Evolutionary conservation across 768 basidiomycete species (phyloP).

Genomic region (Mycena vitilis): DNA sequence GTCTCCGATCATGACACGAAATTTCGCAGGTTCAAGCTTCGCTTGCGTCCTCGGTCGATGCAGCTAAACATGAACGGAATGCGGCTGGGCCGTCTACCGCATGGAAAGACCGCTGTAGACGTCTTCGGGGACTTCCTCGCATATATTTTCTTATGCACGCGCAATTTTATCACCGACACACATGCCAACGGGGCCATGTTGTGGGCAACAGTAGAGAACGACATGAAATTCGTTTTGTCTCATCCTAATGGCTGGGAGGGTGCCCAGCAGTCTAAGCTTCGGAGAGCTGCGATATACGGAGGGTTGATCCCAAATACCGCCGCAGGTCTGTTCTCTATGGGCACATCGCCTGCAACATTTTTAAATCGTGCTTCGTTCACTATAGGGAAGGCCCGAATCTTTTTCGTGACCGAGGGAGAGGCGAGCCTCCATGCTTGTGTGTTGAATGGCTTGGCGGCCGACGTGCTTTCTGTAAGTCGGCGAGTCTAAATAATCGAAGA

Average conservation of each 20-base stretch:
- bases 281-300: constrained; percentile 77
- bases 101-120: constrained; percentile 74
- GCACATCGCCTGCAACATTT: too few relatives aligned
- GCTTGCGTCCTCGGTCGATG: constrained; percentile 82
- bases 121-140: constrained; percentile 85
- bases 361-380: too few relatives aligned
- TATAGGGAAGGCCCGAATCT: constrained; percentile 71
- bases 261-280: constrained; percentile 67
- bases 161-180: constrained; percentile 82
- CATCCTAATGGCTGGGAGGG: constrained; percentile 90
- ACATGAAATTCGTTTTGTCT: constrained; percentile 80
- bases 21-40: constrained; percentile 78
- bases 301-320: constrained; percentile 81
- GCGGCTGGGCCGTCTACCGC: constrained; percentile 76
- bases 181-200: constrained; percentile 79
- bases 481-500: background rate
- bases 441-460: constrained; percentile 79
- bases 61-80: constrained; percentile 87
- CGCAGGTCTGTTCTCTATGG: constrained; percentile 40
- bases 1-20: background rate
- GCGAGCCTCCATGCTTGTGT: constrained; percentile 87
- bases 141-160: constrained; percentile 80
- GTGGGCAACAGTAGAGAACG: constrained; percentile 77
- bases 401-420: constrained; percentile 88
- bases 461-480: constrained; percentile 74